A percentile compares a stretch with the other conserved stretches of the same genome.
Conservation (phyloP, 305 asterid species). For the Nicotiana rustica region DNA sequence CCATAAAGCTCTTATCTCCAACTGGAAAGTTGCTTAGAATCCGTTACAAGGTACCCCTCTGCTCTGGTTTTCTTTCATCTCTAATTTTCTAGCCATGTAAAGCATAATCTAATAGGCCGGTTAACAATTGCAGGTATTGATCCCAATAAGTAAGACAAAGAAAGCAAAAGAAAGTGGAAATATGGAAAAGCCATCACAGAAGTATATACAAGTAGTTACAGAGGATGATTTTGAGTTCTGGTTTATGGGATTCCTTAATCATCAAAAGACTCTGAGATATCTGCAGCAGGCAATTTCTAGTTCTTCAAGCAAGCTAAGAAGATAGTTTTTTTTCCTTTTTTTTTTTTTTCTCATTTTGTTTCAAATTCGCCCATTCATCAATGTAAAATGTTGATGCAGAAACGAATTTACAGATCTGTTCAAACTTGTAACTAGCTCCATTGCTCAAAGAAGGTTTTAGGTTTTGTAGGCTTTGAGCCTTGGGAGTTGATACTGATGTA, state of each 20-base stretch:
- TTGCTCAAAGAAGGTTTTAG: neutral
- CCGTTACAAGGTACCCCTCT: slow-evolving; percentile 45
- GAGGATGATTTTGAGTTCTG: too few relatives aligned
- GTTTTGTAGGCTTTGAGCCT: neutral
- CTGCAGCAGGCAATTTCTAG: too few relatives aligned
- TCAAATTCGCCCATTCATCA: neutral
- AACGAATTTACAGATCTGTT: too few relatives aligned
- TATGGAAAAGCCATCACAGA: slow-evolving; percentile 24
- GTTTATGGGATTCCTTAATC: too few relatives aligned
- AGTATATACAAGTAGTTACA: too few relatives aligned
- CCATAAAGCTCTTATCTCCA: too few relatives aligned
- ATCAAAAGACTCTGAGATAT: too few relatives aligned
- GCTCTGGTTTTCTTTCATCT: neutral
- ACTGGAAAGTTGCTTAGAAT: too few relatives aligned
- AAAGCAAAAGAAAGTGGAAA: slow-evolving; percentile 31
- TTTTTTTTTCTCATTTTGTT: neutral
- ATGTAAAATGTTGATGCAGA: too few relatives aligned
- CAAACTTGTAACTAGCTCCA: too few relatives aligned
- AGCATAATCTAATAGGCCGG: neutral
- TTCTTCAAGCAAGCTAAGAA: too few relatives aligned
- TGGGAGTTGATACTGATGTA: neutral
- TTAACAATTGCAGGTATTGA: neutral
- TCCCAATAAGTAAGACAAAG: neutral
- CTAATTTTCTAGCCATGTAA: too few relatives aligned
- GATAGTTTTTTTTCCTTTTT: neutral